Evolutionary conservation across 192 early-diverging fungal genomes (phyloP).

Genomic region (Linnemannia schmuckeri): DNA sequence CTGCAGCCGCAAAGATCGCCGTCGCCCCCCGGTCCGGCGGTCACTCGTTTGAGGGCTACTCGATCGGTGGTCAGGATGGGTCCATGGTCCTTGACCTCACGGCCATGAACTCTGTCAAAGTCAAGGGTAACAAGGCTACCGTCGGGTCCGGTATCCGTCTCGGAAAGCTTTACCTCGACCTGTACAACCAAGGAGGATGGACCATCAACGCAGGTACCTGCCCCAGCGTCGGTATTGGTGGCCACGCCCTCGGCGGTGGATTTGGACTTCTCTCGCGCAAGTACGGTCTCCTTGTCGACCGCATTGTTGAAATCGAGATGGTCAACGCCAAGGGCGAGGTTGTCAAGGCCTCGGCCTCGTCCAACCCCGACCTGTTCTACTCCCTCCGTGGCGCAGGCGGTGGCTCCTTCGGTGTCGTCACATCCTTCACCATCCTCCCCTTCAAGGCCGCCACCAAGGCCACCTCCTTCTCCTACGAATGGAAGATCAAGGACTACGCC

Average conservation of each 20-base stretch:
- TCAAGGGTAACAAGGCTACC: conserved; percentile 30
- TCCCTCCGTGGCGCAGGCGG: conserved; percentile 74
- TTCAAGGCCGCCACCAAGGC: conserved; percentile 44
- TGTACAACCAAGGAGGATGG: conserved; percentile 52
- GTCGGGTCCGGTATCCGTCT: conserved; percentile 68
- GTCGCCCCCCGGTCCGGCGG: conserved; percentile 63
- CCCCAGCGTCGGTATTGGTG: conserved; percentile 72
- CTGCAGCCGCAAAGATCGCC: conserved; percentile 28
- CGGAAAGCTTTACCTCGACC: conserved; percentile 64
- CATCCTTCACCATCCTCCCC: conserved; percentile 51
- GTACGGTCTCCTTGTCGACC: conserved; percentile 67
- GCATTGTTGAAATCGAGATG: conserved; percentile 58
- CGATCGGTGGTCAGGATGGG: conserved; percentile 59
- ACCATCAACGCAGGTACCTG: conserved; percentile 67
- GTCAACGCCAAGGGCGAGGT: conserved; percentile 65
- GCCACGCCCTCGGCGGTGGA: conserved; percentile 70
- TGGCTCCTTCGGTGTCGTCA: conserved; percentile 62
- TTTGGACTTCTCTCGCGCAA: conserved; percentile 65
- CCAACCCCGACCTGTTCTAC: conserved; percentile 72
- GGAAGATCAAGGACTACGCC: conserved; percentile 20
- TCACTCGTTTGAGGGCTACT: conserved; percentile 71
- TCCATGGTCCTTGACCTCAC: conserved; percentile 66
- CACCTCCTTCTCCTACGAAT: conserved; percentile 48
- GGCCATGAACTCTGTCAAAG: conserved; percentile 46
- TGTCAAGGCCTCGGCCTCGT: conserved; percentile 38